These are phyloP conservation scores for Aureobasidium pullulans DNA, from an alignment of 2,329 filamentous ascomycete species.

Conservation along the genomic window DNA sequence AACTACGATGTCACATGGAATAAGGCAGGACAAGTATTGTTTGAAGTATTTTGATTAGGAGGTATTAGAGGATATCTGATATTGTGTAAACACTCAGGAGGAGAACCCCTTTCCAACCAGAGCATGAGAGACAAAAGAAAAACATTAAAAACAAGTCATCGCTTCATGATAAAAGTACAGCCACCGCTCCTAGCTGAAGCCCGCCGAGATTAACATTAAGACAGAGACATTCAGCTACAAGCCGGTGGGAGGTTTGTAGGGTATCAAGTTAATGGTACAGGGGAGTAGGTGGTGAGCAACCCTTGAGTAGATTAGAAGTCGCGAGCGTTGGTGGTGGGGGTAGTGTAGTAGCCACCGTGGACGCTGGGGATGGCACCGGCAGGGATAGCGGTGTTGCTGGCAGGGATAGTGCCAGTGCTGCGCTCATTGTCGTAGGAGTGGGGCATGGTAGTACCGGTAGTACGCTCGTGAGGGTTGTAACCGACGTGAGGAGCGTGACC, in stretches of 20 bases:
- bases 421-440: not conserved
- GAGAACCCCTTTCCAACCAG: not conserved
- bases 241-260: not conserved
- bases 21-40: not conserved
- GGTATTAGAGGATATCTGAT: constrained; percentile 1
- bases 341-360: constrained; percentile 39
- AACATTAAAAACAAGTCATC: not conserved
- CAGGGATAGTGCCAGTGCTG: not conserved
- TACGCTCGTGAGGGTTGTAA: constrained; percentile 26
- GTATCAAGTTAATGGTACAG: not conserved
- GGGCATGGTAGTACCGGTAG: constrained; percentile 23
- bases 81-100: not conserved
- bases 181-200: not conserved
- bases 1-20: not conserved
- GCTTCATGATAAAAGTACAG: constrained; percentile 2
- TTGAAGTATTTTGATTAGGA: not conserved
- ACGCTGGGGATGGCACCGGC: constrained; percentile 23
- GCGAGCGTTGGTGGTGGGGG: constrained; percentile 22
- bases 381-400: not conserved
- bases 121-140: not conserved
- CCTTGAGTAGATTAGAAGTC: not conserved
- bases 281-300: not conserved
- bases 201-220: not conserved
- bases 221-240: not conserved
- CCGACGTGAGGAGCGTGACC: constrained; percentile 23